phyloP scores from a whole-genome alignment of 495 filamentous ascomycete species.

The Saxophila tyrrhenica region DNA sequence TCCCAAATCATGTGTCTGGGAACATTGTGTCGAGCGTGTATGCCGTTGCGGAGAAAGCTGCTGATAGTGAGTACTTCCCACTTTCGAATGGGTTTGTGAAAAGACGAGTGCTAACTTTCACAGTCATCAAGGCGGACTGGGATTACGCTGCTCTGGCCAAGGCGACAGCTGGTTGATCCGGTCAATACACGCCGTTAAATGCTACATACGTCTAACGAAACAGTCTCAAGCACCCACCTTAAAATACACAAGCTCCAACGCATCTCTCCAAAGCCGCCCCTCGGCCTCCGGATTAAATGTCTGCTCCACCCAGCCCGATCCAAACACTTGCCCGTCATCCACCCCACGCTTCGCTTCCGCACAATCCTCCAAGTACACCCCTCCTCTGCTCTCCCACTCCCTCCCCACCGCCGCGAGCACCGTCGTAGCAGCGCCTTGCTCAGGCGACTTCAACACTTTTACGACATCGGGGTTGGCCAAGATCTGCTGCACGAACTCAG shows the following conservation, averaged over 20 bases:
- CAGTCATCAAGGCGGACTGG: constrained; percentile 10
- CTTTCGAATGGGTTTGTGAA: too few species aligned
- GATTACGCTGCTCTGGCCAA: constrained; percentile 9
- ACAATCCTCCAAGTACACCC: constrained; percentile 24
- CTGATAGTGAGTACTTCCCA: constrained; percentile 3
- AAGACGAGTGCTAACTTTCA: too few species aligned
- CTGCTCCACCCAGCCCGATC: constrained; percentile 24
- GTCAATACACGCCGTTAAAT: too few species aligned
- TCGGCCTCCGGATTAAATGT: constrained; percentile 31
- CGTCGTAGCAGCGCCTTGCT: constrained; percentile 23
- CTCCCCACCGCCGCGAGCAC: constrained; percentile 22
- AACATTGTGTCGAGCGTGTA: constrained; percentile 16
- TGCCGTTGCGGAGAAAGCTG: constrained; percentile 17
- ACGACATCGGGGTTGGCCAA: background rate
- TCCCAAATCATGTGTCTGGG: constrained; percentile 16
- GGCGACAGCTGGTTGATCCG: too few species aligned
- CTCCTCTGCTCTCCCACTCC: constrained; percentile 18
- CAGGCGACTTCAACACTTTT: constrained; percentile 10
- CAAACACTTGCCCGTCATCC: constrained; percentile 3
- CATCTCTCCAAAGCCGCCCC: constrained; percentile 34
- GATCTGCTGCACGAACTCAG: background rate
- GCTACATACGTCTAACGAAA: too few species aligned
- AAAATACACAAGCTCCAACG: too few species aligned
- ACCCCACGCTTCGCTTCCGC: constrained; percentile 13
- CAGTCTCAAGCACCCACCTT: too few species aligned